phyloP scores from a whole-genome alignment of 1,284 basidiomycete genomes.

The Cerrena zonata region DNA sequence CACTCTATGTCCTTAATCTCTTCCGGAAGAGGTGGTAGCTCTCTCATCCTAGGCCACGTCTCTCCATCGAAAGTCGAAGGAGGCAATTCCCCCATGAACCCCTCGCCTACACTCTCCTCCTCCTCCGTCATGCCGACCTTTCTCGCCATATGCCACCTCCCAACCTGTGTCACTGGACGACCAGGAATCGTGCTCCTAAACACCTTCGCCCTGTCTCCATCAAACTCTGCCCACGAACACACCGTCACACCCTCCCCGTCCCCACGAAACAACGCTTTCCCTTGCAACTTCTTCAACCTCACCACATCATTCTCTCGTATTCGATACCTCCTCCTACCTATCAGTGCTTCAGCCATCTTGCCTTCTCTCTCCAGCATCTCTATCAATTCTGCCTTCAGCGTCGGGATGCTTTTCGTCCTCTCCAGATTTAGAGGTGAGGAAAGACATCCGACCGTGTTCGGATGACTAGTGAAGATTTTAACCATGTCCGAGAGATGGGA shows the following conservation, averaged over 20 bases:
- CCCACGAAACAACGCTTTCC: too few species aligned
- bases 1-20: too few species aligned
- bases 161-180: conserved; percentile 51
- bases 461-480: conserved; percentile 36
- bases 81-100: neutral
- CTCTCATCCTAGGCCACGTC: neutral
- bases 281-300: too few species aligned
- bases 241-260: too few species aligned
- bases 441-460: conserved; percentile 54
- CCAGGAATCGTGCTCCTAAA: conserved; percentile 62
- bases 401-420: conserved; percentile 6
- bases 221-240: conserved; percentile 50
- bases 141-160: conserved; percentile 55
- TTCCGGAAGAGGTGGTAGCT: too few species aligned
- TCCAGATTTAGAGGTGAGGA: conserved; percentile 39
- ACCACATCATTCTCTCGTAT: too few species aligned
- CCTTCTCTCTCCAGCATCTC: too few species aligned
- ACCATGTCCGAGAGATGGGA: conserved; percentile 43
- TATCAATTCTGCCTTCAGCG: too few species aligned
- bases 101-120: too few species aligned
- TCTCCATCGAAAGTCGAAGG: neutral
- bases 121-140: conserved; percentile 20
- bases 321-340: too few species aligned
- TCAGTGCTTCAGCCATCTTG: too few species aligned
- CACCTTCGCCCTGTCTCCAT: conserved; percentile 31